Conservation (phyloP, 108 stramenopile species). For the Nitzschia inconspicua region DNA sequence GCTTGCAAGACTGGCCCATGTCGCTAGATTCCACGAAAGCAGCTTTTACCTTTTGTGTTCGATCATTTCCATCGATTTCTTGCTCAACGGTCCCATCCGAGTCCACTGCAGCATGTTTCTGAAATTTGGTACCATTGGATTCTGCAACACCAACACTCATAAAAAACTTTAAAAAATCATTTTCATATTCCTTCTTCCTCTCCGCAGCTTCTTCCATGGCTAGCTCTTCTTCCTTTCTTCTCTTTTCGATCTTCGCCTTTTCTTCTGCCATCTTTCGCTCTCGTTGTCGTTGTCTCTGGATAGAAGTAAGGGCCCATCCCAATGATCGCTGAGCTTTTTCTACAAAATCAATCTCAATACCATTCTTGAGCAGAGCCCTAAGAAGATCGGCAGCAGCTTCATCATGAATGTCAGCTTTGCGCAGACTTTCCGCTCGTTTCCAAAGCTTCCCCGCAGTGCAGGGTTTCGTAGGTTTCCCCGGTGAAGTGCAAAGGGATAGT, state of each 20-base stretch:
- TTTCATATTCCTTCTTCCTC: conserved; percentile 47
- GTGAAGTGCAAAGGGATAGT: conserved; percentile 45
- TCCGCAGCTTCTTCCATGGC: conserved; percentile 43
- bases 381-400: conserved; percentile 44
- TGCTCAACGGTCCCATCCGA: conserved; percentile 12
- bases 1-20: conserved; percentile 33
- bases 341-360: conserved; percentile 49
- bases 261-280: conserved; percentile 40
- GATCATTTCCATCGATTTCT: not conserved
- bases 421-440: conserved; percentile 49
- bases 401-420: conserved; percentile 50
- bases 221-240: conserved; percentile 37
- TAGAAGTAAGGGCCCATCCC: conserved; percentile 39
- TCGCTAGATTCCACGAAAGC: conserved; percentile 31
- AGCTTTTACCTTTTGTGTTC: conserved; percentile 25
- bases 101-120: conserved; percentile 7
- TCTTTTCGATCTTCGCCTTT: conserved; percentile 47
- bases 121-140: conserved; percentile 20
- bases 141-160: too few relatives aligned
- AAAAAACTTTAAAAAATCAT: conserved; percentile 41
- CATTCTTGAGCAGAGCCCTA: conserved; percentile 44
- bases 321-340: conserved; percentile 39
- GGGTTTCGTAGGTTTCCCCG: conserved; percentile 28
- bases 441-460: conserved; percentile 54
- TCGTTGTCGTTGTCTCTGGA: conserved; percentile 41